Conservation (phyloP, 2,329 filamentous ascomycete species). For the Trichoderma asperellum region DNA sequence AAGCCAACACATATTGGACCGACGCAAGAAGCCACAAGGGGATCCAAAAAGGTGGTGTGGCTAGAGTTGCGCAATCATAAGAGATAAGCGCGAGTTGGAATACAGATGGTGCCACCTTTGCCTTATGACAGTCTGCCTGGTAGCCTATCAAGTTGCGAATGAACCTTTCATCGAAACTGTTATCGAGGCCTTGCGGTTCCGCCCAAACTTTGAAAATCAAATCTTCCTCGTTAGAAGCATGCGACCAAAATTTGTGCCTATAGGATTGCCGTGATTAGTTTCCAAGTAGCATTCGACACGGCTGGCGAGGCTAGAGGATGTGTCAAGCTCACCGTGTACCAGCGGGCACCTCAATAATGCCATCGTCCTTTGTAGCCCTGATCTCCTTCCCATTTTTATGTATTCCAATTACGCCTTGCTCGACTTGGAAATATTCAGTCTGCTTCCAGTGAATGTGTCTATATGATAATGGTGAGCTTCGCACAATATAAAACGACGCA, state of each 20-base stretch:
- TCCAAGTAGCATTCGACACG: too few species aligned
- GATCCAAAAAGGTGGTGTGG: slow-evolving; percentile 22
- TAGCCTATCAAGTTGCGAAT: slow-evolving; percentile 22
- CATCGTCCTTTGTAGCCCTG: slow-evolving; percentile 16
- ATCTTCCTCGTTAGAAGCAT: slow-evolving; percentile 3
- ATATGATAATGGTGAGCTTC: background rate
- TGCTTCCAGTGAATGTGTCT: slow-evolving; percentile 25
- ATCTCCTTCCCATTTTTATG: slow-evolving; percentile 1
- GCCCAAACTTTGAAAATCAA: slow-evolving; percentile 19
- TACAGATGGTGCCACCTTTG: background rate
- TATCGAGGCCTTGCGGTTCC: slow-evolving; percentile 21
- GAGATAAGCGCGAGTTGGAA: slow-evolving; percentile 16
- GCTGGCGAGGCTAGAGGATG: background rate
- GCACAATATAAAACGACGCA: too few species aligned
- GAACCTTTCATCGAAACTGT: slow-evolving; percentile 22
- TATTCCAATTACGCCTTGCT: slow-evolving; percentile 6
- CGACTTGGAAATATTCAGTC: slow-evolving; percentile 5
- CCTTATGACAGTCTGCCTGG: slow-evolving; percentile 1
- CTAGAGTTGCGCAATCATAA: slow-evolving; percentile 17
- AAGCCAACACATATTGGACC: slow-evolving; percentile 6
- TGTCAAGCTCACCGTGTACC: background rate
- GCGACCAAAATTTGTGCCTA: slow-evolving; percentile 15
- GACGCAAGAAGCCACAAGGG: slow-evolving; percentile 1
- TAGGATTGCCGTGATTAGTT: background rate
- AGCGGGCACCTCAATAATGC: slow-evolving; percentile 14